Evolutionary conservation across 2,329 filamentous ascomycete genomes (phyloP).

Genomic region (Coleophoma cylindrospora): DNA sequence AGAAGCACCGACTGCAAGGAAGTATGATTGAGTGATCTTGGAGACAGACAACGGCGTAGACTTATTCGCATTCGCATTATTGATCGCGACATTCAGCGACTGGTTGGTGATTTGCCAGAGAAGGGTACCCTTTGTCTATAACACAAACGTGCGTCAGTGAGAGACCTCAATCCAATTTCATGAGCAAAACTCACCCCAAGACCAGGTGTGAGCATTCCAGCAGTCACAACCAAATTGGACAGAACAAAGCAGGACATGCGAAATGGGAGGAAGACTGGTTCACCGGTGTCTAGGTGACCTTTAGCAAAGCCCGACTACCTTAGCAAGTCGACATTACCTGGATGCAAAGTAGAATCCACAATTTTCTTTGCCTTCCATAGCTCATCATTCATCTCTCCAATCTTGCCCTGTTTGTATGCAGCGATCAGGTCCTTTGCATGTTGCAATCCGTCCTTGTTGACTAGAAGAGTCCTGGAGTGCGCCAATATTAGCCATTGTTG

Average conservation of each 20-base stretch:
- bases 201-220: conserved; percentile 92
- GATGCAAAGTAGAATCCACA: conserved; percentile 92
- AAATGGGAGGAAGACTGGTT: conserved; percentile 89
- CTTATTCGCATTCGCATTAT: conserved; percentile 97
- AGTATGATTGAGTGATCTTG: conserved; percentile 84
- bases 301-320: conserved; percentile 4
- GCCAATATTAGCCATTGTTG: conserved; percentile 10
- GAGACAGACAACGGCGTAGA: conserved; percentile 79
- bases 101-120: conserved; percentile 97
- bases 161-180: too few species aligned
- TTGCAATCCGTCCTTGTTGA: conserved; percentile 73
- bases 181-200: conserved; percentile 51
- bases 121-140: conserved; percentile 73
- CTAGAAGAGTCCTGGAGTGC: conserved; percentile 73
- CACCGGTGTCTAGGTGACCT: conserved; percentile 68
- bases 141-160: neutral
- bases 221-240: conserved; percentile 91
- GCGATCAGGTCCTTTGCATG: conserved; percentile 77
- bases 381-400: conserved; percentile 78
- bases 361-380: conserved; percentile 96
- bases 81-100: conserved; percentile 96
- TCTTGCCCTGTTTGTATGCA: conserved; percentile 80
- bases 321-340: conserved; percentile 52
- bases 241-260: conserved; percentile 96
- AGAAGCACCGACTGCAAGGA: conserved; percentile 84